phyloP scores from a whole-genome alignment of 371 early-diverging fungal species.

The Neoconidiobolus thromboides region DNA sequence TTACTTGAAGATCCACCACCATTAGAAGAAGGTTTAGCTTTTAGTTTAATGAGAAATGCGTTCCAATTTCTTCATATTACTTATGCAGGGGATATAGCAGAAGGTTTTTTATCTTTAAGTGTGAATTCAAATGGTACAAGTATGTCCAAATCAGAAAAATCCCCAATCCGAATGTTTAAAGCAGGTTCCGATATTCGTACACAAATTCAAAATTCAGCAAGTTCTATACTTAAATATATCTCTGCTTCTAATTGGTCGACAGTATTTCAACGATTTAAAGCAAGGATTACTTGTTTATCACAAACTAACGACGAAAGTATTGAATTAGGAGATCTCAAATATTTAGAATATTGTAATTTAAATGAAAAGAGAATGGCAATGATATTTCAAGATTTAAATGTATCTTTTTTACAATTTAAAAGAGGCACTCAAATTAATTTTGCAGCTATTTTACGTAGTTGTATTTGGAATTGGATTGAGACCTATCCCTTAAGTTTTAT shows the following conservation, averaged over 20 bases:
- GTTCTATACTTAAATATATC: constrained; percentile 52
- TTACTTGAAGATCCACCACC: constrained; percentile 49
- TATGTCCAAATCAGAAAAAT: constrained; percentile 6
- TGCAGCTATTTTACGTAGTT: constrained; percentile 44
- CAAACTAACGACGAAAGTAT: constrained; percentile 38
- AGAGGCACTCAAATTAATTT: constrained; percentile 44
- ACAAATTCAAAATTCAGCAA: constrained; percentile 46
- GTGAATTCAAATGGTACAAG: constrained; percentile 9
- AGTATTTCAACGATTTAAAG: constrained; percentile 44
- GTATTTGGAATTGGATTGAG: constrained; percentile 84
- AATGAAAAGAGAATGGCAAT: constrained; percentile 45
- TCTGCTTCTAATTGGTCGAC: constrained; percentile 66
- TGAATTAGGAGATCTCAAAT: constrained; percentile 53
- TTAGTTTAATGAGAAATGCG: constrained; percentile 35
- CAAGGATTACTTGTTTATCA: constrained; percentile 28
- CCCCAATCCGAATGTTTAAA: background rate
- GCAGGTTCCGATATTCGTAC: constrained; percentile 6
- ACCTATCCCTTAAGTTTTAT: constrained; percentile 58
- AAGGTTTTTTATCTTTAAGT: constrained; percentile 12
- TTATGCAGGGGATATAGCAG: constrained; percentile 6
- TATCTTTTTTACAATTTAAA: constrained; percentile 36
- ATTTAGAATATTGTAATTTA: constrained; percentile 55
- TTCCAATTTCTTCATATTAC: constrained; percentile 28
- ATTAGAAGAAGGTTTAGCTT: constrained; percentile 46
- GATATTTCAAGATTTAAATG: constrained; percentile 32